phyloP scores from a whole-genome alignment of 2,329 filamentous ascomycete species.

The Botrytis hyacinthi region DNA sequence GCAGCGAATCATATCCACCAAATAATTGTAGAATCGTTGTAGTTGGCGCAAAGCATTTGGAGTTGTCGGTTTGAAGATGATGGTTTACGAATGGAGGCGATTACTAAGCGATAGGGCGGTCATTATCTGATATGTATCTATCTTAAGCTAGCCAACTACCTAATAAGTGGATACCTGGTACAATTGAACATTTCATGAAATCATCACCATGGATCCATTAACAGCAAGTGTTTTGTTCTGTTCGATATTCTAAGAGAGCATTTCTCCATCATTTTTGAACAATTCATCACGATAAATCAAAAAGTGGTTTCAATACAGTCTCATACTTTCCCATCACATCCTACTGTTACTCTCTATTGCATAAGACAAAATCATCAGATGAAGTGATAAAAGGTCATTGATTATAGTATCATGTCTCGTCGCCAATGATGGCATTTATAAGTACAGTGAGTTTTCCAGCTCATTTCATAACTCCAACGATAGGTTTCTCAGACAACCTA shows the following conservation, averaged over 20 bases:
- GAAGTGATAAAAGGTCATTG: constrained; percentile 11
- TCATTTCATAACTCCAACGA: not conserved
- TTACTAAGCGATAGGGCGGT: constrained; percentile 1
- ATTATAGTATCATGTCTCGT: constrained; percentile 13
- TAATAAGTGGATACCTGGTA: not conserved
- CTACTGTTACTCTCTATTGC: no score
- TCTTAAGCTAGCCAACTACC: not conserved
- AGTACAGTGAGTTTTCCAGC: constrained; percentile 1
- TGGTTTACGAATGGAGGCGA: not conserved
- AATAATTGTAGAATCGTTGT: not conserved
- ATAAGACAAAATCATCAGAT: not conserved
- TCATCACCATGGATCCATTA: not conserved
- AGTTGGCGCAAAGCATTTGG: not conserved
- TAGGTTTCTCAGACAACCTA: not conserved
- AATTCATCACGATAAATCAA: not conserved
- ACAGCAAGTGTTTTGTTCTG: not conserved
- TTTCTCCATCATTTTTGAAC: not conserved
- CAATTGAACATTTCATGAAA: not conserved
- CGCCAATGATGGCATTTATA: constrained; percentile 8
- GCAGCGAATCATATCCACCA: not conserved
- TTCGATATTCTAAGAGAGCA: not conserved
- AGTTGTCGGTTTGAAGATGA: not conserved
- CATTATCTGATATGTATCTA: not conserved
- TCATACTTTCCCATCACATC: not conserved
- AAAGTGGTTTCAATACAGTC: not conserved